phyloP scores from a whole-genome alignment of 2,329 filamentous ascomycete genomes.

The Colletotrichum sp. region DNA sequence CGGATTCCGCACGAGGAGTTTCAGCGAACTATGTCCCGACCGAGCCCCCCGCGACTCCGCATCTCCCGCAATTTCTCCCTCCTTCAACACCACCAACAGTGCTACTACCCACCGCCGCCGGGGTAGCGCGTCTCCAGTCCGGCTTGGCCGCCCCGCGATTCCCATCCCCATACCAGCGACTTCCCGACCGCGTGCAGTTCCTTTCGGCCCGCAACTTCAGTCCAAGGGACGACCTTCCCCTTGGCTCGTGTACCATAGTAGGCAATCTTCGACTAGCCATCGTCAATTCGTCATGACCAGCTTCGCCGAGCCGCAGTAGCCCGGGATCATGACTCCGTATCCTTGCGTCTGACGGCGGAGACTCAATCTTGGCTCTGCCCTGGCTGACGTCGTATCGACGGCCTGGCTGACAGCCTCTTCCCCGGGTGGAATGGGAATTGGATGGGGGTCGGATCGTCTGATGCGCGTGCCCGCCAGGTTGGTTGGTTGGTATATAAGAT shows the following conservation, averaged over 20 bases:
- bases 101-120: background rate
- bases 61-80: conserved; percentile 7
- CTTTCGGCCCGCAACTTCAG: conserved; percentile 3
- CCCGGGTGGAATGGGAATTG: background rate
- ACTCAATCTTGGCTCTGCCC: conserved; percentile 8
- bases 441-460: background rate
- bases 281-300: conserved; percentile 5
- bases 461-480: background rate
- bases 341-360: background rate
- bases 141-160: conserved; percentile 18
- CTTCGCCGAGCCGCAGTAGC: conserved; percentile 1
- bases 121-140: background rate
- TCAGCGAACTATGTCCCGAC: conserved; percentile 15
- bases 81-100: background rate
- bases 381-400: conserved; percentile 13
- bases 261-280: background rate
- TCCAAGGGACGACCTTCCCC: background rate
- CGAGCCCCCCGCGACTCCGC: conserved; percentile 12
- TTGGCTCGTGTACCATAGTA: background rate
- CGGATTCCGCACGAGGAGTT: background rate
- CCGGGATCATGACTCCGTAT: conserved; percentile 14
- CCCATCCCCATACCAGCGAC: background rate
- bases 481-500: conserved; percentile 7
- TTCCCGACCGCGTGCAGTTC: background rate
- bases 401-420: background rate